A percentile compares a stretch with the other conserved stretches of the same genome.
These are phyloP conservation scores for Scedosporium boydii DNA, from an alignment of 2,329 filamentous ascomycete genomes.

Conservation along the genomic window DNA sequence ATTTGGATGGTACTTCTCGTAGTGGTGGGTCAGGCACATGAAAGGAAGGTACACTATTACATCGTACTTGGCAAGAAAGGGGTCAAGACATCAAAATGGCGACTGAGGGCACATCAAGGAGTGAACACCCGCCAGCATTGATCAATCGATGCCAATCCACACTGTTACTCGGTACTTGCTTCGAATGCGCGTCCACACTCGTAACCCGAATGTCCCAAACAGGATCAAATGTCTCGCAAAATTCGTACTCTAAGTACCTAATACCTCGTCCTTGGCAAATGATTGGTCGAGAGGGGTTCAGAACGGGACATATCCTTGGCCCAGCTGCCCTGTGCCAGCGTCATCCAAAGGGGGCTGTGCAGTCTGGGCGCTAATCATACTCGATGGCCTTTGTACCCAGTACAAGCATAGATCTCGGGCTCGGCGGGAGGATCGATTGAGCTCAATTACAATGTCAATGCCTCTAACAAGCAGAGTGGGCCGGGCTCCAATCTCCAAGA, in stretches of 20 bases:
- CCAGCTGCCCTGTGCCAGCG: background rate
- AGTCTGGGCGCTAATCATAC: slow-evolving; percentile 2
- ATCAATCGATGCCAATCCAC: too few species aligned
- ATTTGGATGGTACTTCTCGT: background rate
- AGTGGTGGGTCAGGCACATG: background rate
- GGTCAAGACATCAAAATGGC: too few species aligned
- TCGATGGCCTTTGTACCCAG: background rate
- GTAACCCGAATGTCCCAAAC: background rate
- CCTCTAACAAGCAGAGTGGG: too few species aligned
- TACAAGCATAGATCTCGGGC: background rate
- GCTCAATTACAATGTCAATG: too few species aligned
- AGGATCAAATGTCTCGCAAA: background rate
- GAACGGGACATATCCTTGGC: background rate
- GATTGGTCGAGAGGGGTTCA: background rate
- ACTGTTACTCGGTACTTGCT: too few species aligned
- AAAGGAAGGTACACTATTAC: background rate
- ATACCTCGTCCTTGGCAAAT: background rate
- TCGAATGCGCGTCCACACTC: background rate
- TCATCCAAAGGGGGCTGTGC: slow-evolving; percentile 2
- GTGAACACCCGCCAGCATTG: too few species aligned
- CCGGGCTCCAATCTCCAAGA: too few species aligned
- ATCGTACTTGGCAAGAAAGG: too few species aligned
- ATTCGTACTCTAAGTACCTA: background rate
- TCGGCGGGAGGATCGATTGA: too few species aligned
- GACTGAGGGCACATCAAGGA: background rate